A percentile compares a stretch with the other conserved stretches of the same genome.
Evolutionary conservation across 495 filamentous ascomycete genomes (phyloP).

Genomic region (Glarea lozoyensis): DNA sequence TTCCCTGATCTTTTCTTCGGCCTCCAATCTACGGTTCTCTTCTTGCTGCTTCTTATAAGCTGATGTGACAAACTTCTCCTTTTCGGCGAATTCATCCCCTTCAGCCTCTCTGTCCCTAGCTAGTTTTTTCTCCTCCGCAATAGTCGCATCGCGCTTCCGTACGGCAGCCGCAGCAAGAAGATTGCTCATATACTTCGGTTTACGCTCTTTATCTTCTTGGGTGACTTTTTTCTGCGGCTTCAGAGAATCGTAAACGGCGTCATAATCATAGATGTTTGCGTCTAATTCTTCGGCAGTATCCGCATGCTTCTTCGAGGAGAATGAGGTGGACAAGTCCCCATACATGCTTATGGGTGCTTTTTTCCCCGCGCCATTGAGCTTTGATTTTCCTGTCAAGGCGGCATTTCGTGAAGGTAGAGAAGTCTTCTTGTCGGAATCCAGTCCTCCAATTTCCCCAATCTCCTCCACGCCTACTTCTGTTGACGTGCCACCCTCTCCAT

Average conservation of each 20-base stretch:
- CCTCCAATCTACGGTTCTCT: conserved; percentile 67
- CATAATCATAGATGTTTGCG: conserved; percentile 69
- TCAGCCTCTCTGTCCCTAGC: conserved; percentile 85
- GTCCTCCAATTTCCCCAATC: conserved; percentile 21
- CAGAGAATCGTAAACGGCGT: conserved; percentile 60
- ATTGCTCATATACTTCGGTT: conserved; percentile 76
- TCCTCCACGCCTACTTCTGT: conserved; percentile 15
- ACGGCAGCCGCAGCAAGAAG: conserved; percentile 73
- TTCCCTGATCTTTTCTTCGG: conserved; percentile 67
- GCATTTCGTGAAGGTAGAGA: conserved; percentile 3
- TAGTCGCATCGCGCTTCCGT: conserved; percentile 78
- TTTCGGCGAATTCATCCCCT: conserved; percentile 88
- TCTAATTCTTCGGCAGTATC: conserved; percentile 51
- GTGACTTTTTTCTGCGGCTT: conserved; percentile 29
- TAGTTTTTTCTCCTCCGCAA: conserved; percentile 81
- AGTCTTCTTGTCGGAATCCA: not conserved
- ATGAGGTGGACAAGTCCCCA: conserved; percentile 44
- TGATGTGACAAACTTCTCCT: conserved; percentile 94
- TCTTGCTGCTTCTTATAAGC: conserved; percentile 92
- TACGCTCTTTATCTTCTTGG: conserved; percentile 34
- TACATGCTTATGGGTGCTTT: conserved; percentile 31
- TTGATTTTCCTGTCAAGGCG: conserved; percentile 19
- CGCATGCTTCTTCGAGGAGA: conserved; percentile 45
- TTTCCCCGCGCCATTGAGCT: conserved; percentile 18
- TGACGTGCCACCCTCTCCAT: conserved; percentile 30